These are phyloP conservation scores for Hypericum androsaemum DNA, from an alignment of 345 rosid species.

Conservation along the genomic window DNA sequence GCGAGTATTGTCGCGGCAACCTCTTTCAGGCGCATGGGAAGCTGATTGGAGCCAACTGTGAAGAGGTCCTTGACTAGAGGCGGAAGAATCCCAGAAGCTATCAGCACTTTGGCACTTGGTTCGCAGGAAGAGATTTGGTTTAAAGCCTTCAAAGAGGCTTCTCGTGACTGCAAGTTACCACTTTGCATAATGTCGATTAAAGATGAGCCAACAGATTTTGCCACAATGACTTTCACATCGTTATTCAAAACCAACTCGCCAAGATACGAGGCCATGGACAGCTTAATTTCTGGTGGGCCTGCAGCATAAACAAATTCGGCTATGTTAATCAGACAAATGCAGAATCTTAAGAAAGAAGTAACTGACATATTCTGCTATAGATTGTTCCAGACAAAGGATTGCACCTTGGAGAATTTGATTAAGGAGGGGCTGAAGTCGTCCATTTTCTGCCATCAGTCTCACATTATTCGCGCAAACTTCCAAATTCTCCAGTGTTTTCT, in stretches of 20 bases:
- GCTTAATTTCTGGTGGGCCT: constrained; percentile 76
- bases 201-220: constrained; percentile 65
- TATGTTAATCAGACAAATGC: constrained; percentile 12
- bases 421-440: constrained; percentile 77
- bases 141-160: constrained; percentile 78
- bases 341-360: constrained; percentile 1
- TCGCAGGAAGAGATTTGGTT: constrained; percentile 76
- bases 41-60: constrained; percentile 60
- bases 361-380: constrained; percentile 2
- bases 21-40: constrained; percentile 84
- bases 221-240: constrained; percentile 74
- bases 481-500: constrained; percentile 64
- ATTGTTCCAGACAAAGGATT: constrained; percentile 1
- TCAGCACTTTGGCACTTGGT: constrained; percentile 69
- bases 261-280: constrained; percentile 75
- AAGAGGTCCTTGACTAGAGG: constrained; percentile 84
- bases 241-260: constrained; percentile 76
- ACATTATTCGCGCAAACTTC: constrained; percentile 75
- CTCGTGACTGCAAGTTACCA: constrained; percentile 51
- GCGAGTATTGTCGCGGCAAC: constrained; percentile 90
- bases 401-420: constrained; percentile 74
- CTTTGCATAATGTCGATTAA: constrained; percentile 72
- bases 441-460: constrained; percentile 80
- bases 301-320: constrained; percentile 25
- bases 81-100: constrained; percentile 73